Conservation (phyloP, 1,284 basidiomycete species). For the Ceratobasidium sp. region DNA sequence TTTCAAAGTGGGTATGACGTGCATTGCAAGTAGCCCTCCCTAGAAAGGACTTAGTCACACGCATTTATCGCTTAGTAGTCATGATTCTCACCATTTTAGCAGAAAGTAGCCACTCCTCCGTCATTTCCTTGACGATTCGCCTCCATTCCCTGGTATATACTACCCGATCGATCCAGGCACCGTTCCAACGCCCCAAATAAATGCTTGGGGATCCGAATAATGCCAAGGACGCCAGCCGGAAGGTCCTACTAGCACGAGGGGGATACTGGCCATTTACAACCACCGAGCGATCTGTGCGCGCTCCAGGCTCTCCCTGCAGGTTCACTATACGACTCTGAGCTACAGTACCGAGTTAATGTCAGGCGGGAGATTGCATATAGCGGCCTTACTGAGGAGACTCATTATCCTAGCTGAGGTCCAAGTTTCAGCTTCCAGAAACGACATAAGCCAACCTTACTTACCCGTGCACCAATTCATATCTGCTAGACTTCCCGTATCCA, state of each 20-base stretch:
- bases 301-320: conserved; percentile 20
- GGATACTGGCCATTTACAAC: conserved; percentile 35
- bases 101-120: conserved; percentile 18
- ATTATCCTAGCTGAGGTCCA: conserved; percentile 15
- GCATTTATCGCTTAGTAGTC: not conserved
- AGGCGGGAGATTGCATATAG: not conserved
- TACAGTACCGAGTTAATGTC: not conserved
- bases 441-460: not conserved
- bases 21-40: not conserved
- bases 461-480: conserved; percentile 43
- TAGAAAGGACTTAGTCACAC: not conserved
- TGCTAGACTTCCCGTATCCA: conserved; percentile 5
- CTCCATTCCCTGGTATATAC: conserved; percentile 42
- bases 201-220: conserved; percentile 4
- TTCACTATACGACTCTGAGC: conserved; percentile 36
- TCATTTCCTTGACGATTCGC: conserved; percentile 18
- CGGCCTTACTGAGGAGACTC: conserved; percentile 27
- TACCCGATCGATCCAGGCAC: conserved; percentile 32
- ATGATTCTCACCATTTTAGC: not conserved
- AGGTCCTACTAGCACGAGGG: not conserved
- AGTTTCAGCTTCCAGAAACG: not conserved
- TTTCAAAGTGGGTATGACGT: not conserved
- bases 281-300: conserved; percentile 27
- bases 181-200: conserved; percentile 30
- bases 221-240: not conserved